A percentile compares a stretch with the other conserved stretches of the same genome.
Conservation (phyloP, 345 rosid species). For the Eucalyptus erythrocorys region DNA sequence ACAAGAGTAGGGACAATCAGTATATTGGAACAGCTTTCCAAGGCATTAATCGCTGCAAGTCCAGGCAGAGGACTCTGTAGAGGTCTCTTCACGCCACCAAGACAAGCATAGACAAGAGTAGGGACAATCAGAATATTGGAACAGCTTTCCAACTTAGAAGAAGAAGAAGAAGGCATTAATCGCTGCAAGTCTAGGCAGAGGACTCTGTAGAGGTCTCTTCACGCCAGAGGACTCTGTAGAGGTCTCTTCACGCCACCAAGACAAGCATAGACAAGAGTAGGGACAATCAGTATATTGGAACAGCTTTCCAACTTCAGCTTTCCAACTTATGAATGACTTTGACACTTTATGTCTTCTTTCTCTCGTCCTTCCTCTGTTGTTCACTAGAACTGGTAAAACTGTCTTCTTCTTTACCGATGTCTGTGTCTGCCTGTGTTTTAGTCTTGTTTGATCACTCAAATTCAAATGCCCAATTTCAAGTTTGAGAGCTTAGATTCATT, state of each 20-base stretch:
- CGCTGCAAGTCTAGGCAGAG: too few relatives aligned
- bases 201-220: too few relatives aligned
- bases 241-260: too few relatives aligned
- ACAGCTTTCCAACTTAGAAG: too few relatives aligned
- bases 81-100: too few relatives aligned
- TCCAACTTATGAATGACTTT: not conserved
- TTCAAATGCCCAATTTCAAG: not conserved
- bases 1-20: not conserved
- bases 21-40: not conserved
- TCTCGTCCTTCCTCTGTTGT: not conserved
- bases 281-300: not conserved
- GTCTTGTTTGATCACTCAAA: not conserved
- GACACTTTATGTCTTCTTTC: not conserved
- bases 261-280: not conserved
- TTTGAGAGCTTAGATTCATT: not conserved
- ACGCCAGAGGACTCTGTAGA: too few relatives aligned
- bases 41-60: too few relatives aligned
- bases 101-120: not conserved
- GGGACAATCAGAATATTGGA: not conserved
- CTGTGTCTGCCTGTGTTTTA: not conserved
- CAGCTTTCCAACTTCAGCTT: too few relatives aligned
- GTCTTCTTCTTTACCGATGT: too few relatives aligned
- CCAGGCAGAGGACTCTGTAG: too few relatives aligned
- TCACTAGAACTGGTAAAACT: not conserved
- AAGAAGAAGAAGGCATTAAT: too few relatives aligned